A percentile compares a stretch with the other conserved stretches of the same genome.
These are phyloP conservation scores for Yarrowia galli DNA, from an alignment of 1,139 yeast genomes.

Conservation along the genomic window DNA sequence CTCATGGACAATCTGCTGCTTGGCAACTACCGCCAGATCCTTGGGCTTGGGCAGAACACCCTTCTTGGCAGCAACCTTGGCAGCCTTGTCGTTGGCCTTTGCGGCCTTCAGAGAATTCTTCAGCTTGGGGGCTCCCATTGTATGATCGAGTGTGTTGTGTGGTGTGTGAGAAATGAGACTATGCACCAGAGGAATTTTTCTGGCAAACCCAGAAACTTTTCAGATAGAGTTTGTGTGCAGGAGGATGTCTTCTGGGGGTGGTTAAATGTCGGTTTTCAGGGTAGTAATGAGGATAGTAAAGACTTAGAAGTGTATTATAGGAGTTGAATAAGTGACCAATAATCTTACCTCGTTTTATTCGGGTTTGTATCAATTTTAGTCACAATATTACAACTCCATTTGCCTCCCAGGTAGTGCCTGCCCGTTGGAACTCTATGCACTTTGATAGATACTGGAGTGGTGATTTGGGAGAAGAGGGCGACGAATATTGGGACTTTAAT, in stretches of 20 bases:
- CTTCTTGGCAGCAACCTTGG: conserved; percentile 34
- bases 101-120: conserved; percentile 22
- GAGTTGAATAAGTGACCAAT: too few species aligned
- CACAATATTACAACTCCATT: too few species aligned
- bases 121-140: conserved; percentile 29
- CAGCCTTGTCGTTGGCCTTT: conserved; percentile 30
- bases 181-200: conserved; percentile 17
- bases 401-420: background rate
- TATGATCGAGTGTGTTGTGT: background rate
- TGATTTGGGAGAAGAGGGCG: too few species aligned
- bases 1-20: conserved; percentile 3
- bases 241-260: background rate
- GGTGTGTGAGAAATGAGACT: background rate
- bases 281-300: too few species aligned
- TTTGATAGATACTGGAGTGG: background rate
- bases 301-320: too few species aligned
- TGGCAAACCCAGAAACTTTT: conserved; percentile 9
- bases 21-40: conserved; percentile 12
- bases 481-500: too few species aligned
- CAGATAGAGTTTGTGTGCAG: conserved; percentile 1
- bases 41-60: conserved; percentile 32
- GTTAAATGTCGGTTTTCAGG: too few species aligned
- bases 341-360: too few species aligned
- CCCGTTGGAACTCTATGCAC: conserved; percentile 9
- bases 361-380: too few species aligned